Conservation (phyloP, 2,329 filamentous ascomycete genomes). For the Aspergillus thermomutatus region DNA sequence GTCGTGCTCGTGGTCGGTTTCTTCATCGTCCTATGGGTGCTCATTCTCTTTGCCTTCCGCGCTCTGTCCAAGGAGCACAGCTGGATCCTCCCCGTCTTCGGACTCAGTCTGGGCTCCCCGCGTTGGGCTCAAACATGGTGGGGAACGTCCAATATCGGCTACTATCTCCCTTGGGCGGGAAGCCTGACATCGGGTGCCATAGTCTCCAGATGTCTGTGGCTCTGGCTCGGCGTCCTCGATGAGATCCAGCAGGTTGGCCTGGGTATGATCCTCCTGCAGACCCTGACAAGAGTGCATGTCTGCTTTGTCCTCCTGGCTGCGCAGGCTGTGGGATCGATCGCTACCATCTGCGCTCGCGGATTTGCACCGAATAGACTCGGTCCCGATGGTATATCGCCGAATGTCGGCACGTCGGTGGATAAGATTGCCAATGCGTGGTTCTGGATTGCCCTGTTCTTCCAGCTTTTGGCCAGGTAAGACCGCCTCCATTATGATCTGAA, state of each 20-base stretch:
- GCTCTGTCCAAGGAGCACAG: constrained; percentile 56
- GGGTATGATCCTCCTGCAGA: constrained; percentile 64
- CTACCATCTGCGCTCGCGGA: constrained; percentile 59
- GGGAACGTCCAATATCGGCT: constrained; percentile 57
- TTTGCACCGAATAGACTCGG: constrained; percentile 59
- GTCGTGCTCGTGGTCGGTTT: constrained; percentile 48
- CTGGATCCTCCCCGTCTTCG: constrained; percentile 66
- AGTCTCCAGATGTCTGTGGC: constrained; percentile 56
- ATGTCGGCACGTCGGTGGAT: constrained; percentile 49
- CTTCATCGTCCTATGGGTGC: constrained; percentile 55
- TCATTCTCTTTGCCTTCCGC: constrained; percentile 45
- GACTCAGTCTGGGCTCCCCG: constrained; percentile 61
- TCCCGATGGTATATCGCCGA: constrained; percentile 59
- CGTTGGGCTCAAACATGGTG: constrained; percentile 66
- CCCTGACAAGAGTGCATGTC: constrained; percentile 61
- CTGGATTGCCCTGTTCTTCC: constrained; percentile 57
- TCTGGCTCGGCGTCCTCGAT: constrained; percentile 65
- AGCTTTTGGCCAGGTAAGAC: constrained; percentile 54
- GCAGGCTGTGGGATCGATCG: constrained; percentile 59
- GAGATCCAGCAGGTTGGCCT: constrained; percentile 63
- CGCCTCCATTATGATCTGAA: not conserved
- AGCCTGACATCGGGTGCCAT: constrained; percentile 53
- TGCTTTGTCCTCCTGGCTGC: constrained; percentile 57
- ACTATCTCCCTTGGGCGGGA: constrained; percentile 59
- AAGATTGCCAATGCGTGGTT: constrained; percentile 52